These are phyloP conservation scores for Ormosia emarginata DNA, from an alignment of 306 rosid genomes.

Conservation along the genomic window DNA sequence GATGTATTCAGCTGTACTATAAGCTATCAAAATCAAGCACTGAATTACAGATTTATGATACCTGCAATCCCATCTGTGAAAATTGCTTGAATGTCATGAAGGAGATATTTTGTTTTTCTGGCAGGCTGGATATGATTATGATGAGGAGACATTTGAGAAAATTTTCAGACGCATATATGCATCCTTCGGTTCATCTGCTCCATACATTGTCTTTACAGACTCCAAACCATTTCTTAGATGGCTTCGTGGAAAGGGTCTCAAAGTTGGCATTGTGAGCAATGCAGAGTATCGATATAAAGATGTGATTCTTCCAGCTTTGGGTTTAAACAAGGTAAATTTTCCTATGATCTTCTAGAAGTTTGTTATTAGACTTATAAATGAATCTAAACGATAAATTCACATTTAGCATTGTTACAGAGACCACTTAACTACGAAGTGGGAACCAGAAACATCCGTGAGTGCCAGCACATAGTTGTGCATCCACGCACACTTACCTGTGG, in stretches of 20 bases:
- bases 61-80: neutral
- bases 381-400: neutral
- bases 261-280: constrained; percentile 84
- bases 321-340: constrained; percentile 55
- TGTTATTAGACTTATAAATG: neutral
- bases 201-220: constrained; percentile 72
- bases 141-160: constrained; percentile 97
- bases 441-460: neutral
- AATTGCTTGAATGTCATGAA: constrained; percentile 4
- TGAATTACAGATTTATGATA: constrained; percentile 7
- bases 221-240: constrained; percentile 90
- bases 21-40: neutral
- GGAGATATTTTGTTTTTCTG: constrained; percentile 30
- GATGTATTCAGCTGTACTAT: neutral
- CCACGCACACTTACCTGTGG: neutral
- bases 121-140: constrained; percentile 93
- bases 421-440: neutral
- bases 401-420: neutral
- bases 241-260: constrained; percentile 72
- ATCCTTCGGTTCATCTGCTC: constrained; percentile 95
- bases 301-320: constrained; percentile 89
- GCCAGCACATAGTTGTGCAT: neutral
- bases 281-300: constrained; percentile 84
- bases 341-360: neutral
- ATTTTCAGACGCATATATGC: constrained; percentile 86